Evolutionary conservation across 2,329 filamentous ascomycete genomes (phyloP).

Genomic region (Fusarium sp.): DNA sequence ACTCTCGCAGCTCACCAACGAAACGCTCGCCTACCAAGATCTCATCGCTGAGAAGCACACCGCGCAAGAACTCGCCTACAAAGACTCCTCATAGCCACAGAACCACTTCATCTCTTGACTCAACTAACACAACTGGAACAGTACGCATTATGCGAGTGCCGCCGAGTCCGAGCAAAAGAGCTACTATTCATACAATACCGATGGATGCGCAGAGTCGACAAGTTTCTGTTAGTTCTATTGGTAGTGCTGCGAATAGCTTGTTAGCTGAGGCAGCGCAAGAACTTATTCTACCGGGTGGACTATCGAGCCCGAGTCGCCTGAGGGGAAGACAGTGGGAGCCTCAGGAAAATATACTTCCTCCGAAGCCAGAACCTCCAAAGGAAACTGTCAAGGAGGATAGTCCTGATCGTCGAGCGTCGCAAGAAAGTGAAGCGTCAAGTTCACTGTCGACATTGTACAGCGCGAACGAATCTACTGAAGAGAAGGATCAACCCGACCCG

Average conservation of each 20-base stretch:
- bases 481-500: conserved; percentile 50
- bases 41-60: conserved; percentile 39
- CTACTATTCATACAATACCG: conserved; percentile 36
- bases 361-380: conserved; percentile 13
- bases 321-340: conserved; percentile 47
- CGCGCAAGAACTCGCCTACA: conserved; percentile 43
- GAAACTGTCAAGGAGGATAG: conserved; percentile 29
- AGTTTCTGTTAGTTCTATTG: conserved; percentile 49
- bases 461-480: conserved; percentile 60
- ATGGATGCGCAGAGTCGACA: conserved; percentile 40
- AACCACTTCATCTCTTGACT: conserved; percentile 27
- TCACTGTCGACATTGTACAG: conserved; percentile 69
- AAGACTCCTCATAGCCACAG: conserved; percentile 50
- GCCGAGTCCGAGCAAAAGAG: conserved; percentile 48
- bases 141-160: conserved; percentile 38
- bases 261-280: conserved; percentile 53
- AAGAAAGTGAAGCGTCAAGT: conserved; percentile 61
- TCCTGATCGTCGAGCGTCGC: conserved; percentile 47
- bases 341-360: conserved; percentile 4
- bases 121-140: conserved; percentile 42
- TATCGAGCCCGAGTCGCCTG: conserved; percentile 59
- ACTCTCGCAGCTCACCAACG: conserved; percentile 37
- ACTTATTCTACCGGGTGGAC: conserved; percentile 51
- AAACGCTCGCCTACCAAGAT: conserved; percentile 35
- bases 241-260: conserved; percentile 57